Conservation (phyloP, 192 early-diverging fungal species). For the Chytriomyces confervae region DNA sequence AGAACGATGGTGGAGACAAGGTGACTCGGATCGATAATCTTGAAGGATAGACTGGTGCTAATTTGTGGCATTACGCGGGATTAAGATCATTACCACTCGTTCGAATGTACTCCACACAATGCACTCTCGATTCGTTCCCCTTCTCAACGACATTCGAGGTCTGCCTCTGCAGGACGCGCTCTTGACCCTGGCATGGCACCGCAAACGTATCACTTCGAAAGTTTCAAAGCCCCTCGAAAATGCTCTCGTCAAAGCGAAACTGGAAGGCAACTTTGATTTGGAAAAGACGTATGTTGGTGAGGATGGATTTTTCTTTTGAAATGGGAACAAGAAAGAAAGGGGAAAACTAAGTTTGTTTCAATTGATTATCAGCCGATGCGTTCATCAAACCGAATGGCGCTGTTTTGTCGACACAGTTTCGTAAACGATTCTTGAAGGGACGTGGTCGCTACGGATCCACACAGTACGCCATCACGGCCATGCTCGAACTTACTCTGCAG, state of each 20-base stretch:
- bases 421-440: slow-evolving; percentile 45
- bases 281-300: slow-evolving; percentile 55
- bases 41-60: too few relatives aligned
- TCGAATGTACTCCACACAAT: slow-evolving; percentile 48
- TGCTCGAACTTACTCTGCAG: slow-evolving; percentile 54
- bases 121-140: slow-evolving; percentile 50
- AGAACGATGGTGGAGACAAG: slow-evolving; percentile 51
- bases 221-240: slow-evolving; percentile 41
- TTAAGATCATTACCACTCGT: slow-evolving; percentile 37
- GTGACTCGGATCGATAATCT: slow-evolving; percentile 5
- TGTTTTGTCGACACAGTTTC: slow-evolving; percentile 40
- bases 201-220: slow-evolving; percentile 43
- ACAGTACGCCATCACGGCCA: slow-evolving; percentile 42
- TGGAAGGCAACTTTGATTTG: slow-evolving; percentile 47
- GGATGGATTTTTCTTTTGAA: background rate
- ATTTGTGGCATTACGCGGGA: too few relatives aligned
- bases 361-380: slow-evolving; percentile 47
- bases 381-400: slow-evolving; percentile 46
- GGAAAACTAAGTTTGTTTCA: background rate
- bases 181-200: slow-evolving; percentile 44
- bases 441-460: slow-evolving; percentile 59
- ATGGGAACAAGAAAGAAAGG: background rate
- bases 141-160: slow-evolving; percentile 50
- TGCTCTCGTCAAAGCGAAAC: slow-evolving; percentile 49
- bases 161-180: slow-evolving; percentile 50